phyloP scores from a whole-genome alignment of 495 filamentous ascomycete species.

The Schizothecium vesticola region DNA sequence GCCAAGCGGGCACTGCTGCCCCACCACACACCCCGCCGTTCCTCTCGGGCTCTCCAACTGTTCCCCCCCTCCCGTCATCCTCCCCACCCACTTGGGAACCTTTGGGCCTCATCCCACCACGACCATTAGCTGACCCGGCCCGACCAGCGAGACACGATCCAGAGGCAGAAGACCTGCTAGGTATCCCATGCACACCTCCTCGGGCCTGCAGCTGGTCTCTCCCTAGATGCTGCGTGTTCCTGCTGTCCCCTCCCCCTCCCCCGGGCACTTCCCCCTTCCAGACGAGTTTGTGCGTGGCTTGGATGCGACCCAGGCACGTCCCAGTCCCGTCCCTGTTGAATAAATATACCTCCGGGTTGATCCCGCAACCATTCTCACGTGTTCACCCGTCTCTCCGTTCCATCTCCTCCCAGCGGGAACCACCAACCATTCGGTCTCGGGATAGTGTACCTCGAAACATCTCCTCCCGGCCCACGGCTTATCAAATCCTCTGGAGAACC shows the following conservation, averaged over 20 bases:
- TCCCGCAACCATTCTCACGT: constrained; percentile 9
- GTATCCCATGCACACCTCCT: constrained; percentile 2
- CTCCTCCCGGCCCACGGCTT: background rate
- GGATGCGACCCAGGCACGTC: background rate
- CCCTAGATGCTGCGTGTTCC: background rate
- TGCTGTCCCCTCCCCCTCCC: background rate
- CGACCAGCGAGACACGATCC: background rate
- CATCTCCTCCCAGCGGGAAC: background rate
- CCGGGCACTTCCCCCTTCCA: background rate
- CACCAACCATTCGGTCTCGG: background rate
- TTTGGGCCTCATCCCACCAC: constrained; percentile 4
- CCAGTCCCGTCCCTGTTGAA: background rate
- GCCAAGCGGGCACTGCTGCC: background rate
- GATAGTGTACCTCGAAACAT: background rate
- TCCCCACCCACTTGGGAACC: background rate
- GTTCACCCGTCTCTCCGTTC: constrained; percentile 4
- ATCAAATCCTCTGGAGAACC: background rate
- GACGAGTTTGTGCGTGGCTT: constrained; percentile 1
- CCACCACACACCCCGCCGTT: background rate
- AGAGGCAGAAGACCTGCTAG: background rate
- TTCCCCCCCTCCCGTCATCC: background rate
- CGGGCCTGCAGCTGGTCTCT: background rate
- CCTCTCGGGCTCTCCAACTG: background rate
- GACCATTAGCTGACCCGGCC: constrained; percentile 1
- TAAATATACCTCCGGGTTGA: background rate